A percentile compares a stretch with the other conserved stretches of the same genome.
These are phyloP conservation scores for Mallotus nudiflorus DNA, from an alignment of 345 rosid species.

Conservation along the genomic window DNA sequence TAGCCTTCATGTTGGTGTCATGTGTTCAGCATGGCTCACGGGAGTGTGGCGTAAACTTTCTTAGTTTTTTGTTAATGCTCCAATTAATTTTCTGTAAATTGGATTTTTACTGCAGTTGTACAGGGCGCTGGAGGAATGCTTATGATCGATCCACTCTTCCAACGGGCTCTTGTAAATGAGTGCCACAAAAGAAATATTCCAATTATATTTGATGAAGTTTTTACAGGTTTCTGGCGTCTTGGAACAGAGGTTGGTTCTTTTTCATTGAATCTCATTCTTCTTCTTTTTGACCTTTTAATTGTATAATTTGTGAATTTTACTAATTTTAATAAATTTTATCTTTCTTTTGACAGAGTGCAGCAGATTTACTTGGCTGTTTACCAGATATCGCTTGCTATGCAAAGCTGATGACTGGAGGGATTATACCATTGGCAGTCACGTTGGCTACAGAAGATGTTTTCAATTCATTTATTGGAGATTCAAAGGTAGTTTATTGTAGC, in stretches of 20 bases:
- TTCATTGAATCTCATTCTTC: neutral
- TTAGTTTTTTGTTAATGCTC: neutral
- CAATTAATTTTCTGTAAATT: conserved; percentile 5
- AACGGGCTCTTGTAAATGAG: conserved; percentile 77
- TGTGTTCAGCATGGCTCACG: neutral
- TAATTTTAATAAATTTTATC: conserved; percentile 18
- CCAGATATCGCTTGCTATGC: conserved; percentile 98
- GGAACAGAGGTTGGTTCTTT: conserved; percentile 73
- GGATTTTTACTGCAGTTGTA: conserved; percentile 52
- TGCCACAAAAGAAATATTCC: conserved; percentile 74
- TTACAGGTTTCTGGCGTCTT: conserved; percentile 96
- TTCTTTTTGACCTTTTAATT: neutral
- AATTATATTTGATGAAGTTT: conserved; percentile 92
- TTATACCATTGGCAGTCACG: conserved; percentile 88
- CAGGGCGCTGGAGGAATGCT: conserved; percentile 98
- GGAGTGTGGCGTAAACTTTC: neutral
- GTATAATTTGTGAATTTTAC: neutral
- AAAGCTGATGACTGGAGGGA: conserved; percentile 88
- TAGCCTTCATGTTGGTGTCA: neutral
- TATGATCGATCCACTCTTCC: conserved; percentile 96
- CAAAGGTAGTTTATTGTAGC: conserved; percentile 57
- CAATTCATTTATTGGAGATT: conserved; percentile 77
- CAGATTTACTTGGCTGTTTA: conserved; percentile 69
- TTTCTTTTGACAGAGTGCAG: conserved; percentile 55
- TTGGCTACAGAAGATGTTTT: conserved; percentile 73